phyloP scores from a whole-genome alignment of 495 filamentous ascomycete species.

The Hyaloscypha finlandica region DNA sequence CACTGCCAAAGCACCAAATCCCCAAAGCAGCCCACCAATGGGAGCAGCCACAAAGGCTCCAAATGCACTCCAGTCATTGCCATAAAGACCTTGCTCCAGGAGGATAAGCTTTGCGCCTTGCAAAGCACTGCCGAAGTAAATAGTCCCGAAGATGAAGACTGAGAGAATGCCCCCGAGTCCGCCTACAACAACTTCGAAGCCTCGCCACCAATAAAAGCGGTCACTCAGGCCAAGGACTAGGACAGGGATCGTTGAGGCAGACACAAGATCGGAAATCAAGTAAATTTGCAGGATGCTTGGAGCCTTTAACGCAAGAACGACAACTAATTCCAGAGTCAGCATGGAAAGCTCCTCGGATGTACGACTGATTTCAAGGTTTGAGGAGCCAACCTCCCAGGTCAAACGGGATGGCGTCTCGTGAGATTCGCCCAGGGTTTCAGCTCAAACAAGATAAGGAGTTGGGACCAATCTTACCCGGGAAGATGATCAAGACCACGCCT shows the following conservation, averaged over 20 bases:
- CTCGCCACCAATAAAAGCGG: constrained; percentile 68
- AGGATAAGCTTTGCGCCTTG: constrained; percentile 65
- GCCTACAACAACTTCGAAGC: constrained; percentile 72
- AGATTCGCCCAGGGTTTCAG: too few species aligned
- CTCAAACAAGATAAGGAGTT: too few species aligned
- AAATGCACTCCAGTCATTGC: constrained; percentile 72
- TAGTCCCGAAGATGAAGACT: constrained; percentile 73
- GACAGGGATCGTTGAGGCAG: constrained; percentile 67
- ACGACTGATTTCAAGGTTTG: too few species aligned
- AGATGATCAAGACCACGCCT: constrained; percentile 64
- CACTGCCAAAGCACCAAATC: constrained; percentile 55
- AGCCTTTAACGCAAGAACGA: constrained; percentile 68
- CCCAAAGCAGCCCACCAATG: constrained; percentile 70
- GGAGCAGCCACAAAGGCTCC: constrained; percentile 80
- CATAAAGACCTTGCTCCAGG: constrained; percentile 69
- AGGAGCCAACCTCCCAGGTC: too few species aligned
- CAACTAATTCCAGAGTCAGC: constrained; percentile 36
- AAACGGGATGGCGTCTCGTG: too few species aligned
- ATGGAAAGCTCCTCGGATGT: too few species aligned
- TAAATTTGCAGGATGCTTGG: constrained; percentile 75
- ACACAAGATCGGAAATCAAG: constrained; percentile 73
- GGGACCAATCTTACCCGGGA: constrained; percentile 43
- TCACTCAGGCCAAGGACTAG: constrained; percentile 66
- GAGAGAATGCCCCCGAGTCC: constrained; percentile 71
- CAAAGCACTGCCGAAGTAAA: constrained; percentile 66